Percentiles rank a stretch among this genome's conserved stretches.
phyloP scores from a whole-genome alignment of 257 asterid genomes.

The Primulina eburnea region DNA sequence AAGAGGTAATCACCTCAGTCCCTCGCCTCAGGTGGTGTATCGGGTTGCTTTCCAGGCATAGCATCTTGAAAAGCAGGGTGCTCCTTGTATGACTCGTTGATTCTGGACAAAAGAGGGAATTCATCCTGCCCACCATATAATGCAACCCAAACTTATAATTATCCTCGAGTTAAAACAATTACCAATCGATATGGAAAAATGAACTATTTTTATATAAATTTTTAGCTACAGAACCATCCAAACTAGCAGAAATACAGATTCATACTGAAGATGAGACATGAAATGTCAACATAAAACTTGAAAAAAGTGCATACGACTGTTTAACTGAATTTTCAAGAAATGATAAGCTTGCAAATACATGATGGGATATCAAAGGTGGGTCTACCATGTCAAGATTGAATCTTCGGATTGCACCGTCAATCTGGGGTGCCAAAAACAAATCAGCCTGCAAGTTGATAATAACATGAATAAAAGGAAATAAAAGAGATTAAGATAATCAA shows the following conservation, averaged over 20 bases:
- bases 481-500: neutral
- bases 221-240: no score
- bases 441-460: conserved; percentile 58
- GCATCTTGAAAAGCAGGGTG: conserved; percentile 43
- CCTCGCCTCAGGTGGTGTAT: conserved; percentile 38
- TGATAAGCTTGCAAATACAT: neutral
- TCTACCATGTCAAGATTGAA: conserved; percentile 59
- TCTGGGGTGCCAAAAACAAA: conserved; percentile 73
- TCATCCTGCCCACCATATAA: conserved; percentile 35
- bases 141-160: neutral
- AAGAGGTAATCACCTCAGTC: conserved; percentile 23
- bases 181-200: no score
- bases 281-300: neutral
- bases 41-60: conserved; percentile 53
- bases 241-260: neutral
- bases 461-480: conserved; percentile 7
- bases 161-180: no score
- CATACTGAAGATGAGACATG: no score
- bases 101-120: conserved; percentile 38
- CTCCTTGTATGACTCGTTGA: conserved; percentile 34
- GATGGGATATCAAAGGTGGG: conserved; percentile 9
- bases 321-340: neutral
- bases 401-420: conserved; percentile 50
- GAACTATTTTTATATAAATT: no score
- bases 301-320: neutral